Evolutionary conservation across 2,329 filamentous ascomycete species (phyloP), one percentile per base, ranked within the genome.

Genomic region (Rachicladosporium sp.): DNA sequence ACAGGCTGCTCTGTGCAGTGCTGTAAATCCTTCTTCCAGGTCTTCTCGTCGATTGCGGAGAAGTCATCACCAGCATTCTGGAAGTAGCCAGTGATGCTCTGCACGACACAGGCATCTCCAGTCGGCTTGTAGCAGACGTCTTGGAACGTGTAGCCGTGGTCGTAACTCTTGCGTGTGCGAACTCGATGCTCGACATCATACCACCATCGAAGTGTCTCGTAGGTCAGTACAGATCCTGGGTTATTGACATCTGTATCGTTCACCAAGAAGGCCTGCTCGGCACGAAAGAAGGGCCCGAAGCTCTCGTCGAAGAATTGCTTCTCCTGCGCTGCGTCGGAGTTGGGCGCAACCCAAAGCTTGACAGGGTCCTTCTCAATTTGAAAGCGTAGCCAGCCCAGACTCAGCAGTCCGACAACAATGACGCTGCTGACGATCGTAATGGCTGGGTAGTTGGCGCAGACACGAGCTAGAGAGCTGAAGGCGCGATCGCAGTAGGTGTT

Each of bases 121-220:
- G 82, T 85, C 2, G 93, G 93, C 57, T 95, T 95, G 64, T 93
- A 89, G 65, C 91, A 98, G 10, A 98, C 74, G 55, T 96, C 83
- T 19, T 85, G 69, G 3, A 98, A 69, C 0, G 73, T 80, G 38
- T 81, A 73, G 5, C 76, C 80, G 38, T 75, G 77, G 12, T 78
- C 68, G 10, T 74, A 57, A 2, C 87, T 86, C 56, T 81, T 81
- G 41, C 93, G 71, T 31, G 75, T 70, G 41, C 73, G 71, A 29
- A 96, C 76, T 36, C 80, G 78, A 49, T 77, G 75, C 58, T 98
- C 91, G 2, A 96, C 79, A 45, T 79, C 83, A 55, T 91, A 84
- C 91, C 89, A 96, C 91, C 91, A 98, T 19, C 72, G 67, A 7
- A 98, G 68, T 0, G 83, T 95, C 6, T 95, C 85, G 49, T 93